Evolutionary conservation across 176 grass and related monocot genomes (phyloP), one percentile per base, ranked within the genome.

Genomic region (Elymus sibiricus): DNA sequence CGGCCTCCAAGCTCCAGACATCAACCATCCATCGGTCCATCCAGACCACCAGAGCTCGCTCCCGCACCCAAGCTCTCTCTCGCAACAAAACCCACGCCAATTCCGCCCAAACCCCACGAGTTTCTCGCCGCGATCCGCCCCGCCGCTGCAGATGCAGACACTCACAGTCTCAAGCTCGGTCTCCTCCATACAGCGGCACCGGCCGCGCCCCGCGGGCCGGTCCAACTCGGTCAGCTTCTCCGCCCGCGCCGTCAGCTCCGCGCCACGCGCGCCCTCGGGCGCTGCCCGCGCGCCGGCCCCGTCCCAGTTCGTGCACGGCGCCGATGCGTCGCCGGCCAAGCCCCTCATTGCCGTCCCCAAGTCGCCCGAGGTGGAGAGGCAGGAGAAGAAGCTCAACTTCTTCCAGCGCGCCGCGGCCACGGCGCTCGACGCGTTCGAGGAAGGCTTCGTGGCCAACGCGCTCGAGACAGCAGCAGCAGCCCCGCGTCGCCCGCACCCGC

Each of bases 351-450:
- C 28, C 61, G 77, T 14, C 19, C 76, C 89, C 7, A 49, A 64
- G 74, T 5, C 58, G 11, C 27, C 61, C 5, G 28, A 8, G 7
- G 67, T 5, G 14, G 29, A 37, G 7, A 9, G 3, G 38, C 5
- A 24, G 13, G 16, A 35, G 35, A 62, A 32, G 51, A 28, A 29
- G 82, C 70, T 85, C 46, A 97, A 91, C 74, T 22, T 88, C 12
- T 82, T 94, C 78, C 92, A 94, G 85, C 84, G 88, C 49, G 76
- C 90, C 21, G 95, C 92, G 7, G 95, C 88, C 13, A 27, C 22
- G 25, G 81, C 90, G 3, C 89, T 97, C 15, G 90, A 97, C 70
- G 79, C 84, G 35, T 85, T 97, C 63, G 95, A 97, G 87, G 90
- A 97, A 6, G 88, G 76, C 10, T 86, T 97, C 82, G 83, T 97